These are phyloP conservation scores for Cetraspora pellucida DNA, from an alignment of 192 early-diverging fungal species.

Conservation along the genomic window DNA sequence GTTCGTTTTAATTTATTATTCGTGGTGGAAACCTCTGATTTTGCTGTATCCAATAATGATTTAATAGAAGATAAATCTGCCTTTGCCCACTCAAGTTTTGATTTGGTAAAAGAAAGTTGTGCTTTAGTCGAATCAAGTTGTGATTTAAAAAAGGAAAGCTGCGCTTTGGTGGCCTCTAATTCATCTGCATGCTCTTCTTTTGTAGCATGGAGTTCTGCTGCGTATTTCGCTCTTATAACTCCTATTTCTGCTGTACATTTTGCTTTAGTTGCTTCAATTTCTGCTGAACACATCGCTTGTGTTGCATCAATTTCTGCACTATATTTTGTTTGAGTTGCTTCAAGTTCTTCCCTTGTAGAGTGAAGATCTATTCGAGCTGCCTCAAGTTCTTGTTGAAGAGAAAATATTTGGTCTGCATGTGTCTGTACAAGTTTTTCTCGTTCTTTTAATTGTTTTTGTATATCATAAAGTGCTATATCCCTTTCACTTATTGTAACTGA, in stretches of 20 bases:
- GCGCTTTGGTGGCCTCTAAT: conserved; percentile 9
- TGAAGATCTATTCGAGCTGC: neutral
- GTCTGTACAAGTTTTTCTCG: neutral
- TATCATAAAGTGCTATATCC: neutral
- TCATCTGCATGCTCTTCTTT: conserved; percentile 24
- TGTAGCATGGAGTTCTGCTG: conserved; percentile 16
- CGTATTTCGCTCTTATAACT: conserved; percentile 18
- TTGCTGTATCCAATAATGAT: neutral
- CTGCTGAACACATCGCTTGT: conserved; percentile 6
- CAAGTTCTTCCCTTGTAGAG: neutral
- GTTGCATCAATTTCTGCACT: conserved; percentile 12
- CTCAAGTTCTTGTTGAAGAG: conserved; percentile 7
- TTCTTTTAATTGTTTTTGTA: conserved; percentile 17
- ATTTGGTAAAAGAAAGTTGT: conserved; percentile 24
- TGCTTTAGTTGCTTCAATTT: conserved; percentile 17
- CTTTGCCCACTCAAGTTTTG: conserved; percentile 26
- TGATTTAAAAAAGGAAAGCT: conserved; percentile 23
- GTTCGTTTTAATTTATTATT: conserved; percentile 16
- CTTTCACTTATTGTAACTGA: conserved; percentile 3
- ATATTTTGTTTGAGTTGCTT: neutral
- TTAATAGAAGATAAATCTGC: conserved; percentile 11
- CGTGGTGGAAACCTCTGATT: neutral
- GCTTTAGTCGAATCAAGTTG: conserved; percentile 18
- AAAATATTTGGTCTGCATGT: neutral
- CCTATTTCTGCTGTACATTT: conserved; percentile 20